phyloP scores from a whole-genome alignment of 345 rosid species.

The Fremontodendron californicum region DNA sequence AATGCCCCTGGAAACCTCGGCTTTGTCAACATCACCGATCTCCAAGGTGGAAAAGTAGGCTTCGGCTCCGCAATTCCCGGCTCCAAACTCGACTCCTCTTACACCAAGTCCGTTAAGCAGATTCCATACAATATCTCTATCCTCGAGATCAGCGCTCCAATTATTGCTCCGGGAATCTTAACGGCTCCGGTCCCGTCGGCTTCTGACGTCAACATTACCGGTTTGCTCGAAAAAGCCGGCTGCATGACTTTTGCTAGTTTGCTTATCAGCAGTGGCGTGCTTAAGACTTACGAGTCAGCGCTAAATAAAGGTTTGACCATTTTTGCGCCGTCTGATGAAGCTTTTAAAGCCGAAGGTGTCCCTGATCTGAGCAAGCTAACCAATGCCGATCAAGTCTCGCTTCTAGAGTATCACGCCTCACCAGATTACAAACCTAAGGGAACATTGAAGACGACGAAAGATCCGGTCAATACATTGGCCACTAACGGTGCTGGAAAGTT shows the following conservation, averaged over 20 bases:
- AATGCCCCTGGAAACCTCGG: slow-evolving; percentile 77
- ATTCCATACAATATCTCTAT: slow-evolving; percentile 81
- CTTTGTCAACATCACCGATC: slow-evolving; percentile 84
- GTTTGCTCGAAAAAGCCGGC: slow-evolving; percentile 77
- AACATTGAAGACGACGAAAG: slow-evolving; percentile 55
- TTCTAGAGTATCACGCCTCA: slow-evolving; percentile 73
- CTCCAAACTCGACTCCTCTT: slow-evolving; percentile 73
- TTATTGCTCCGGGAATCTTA: slow-evolving; percentile 59
- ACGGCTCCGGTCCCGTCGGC: slow-evolving; percentile 64
- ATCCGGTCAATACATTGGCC: slow-evolving; percentile 65
- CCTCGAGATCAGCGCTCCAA: slow-evolving; percentile 61
- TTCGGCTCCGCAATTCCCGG: slow-evolving; percentile 81
- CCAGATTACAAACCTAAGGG: slow-evolving; percentile 64
- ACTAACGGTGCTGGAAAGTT: slow-evolving; percentile 65
- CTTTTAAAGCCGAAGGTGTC: slow-evolving; percentile 65
- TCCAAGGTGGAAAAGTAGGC: slow-evolving; percentile 78
- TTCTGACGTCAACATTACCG: slow-evolving; percentile 61
- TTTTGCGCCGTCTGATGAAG: slow-evolving; percentile 87
- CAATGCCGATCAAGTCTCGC: slow-evolving; percentile 63
- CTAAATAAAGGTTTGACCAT: slow-evolving; percentile 66
- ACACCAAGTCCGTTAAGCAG: slow-evolving; percentile 66
- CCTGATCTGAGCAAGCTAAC: slow-evolving; percentile 75
- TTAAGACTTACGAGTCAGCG: slow-evolving; percentile 64
- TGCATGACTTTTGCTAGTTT: slow-evolving; percentile 72
- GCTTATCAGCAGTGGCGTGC: slow-evolving; percentile 61